Evolutionary conservation across 352 stramenopile species (phyloP).

Genomic region (Pythium sukuiense): DNA sequence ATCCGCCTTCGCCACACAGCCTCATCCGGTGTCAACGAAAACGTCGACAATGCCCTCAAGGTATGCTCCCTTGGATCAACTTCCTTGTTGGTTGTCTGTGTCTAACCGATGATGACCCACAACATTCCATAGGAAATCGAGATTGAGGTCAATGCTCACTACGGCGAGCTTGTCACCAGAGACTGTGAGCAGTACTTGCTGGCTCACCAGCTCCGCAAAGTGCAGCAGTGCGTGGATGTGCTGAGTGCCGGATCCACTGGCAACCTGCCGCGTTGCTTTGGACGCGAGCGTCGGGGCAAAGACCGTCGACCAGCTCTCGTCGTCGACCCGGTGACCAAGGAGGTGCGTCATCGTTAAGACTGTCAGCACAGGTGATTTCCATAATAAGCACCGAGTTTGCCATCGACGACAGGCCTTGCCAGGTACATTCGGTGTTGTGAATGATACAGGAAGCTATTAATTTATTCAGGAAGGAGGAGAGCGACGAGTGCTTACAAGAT

Average conservation of each 20-base stretch:
- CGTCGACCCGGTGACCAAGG: constrained; percentile 58
- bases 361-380: background rate
- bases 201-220: constrained; percentile 70
- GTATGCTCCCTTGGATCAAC: constrained; percentile 21
- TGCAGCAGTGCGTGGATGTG: constrained; percentile 68
- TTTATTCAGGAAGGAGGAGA: background rate
- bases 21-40: constrained; percentile 17
- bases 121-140: constrained; percentile 60
- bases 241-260: constrained; percentile 33
- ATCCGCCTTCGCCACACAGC: constrained; percentile 55
- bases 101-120: no score
- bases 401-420: no score
- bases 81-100: background rate
- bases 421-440: no score
- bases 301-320: constrained; percentile 70
- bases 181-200: constrained; percentile 51
- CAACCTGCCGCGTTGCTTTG: constrained; percentile 44
- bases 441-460: background rate
- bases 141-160: constrained; percentile 75
- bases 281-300: constrained; percentile 64
- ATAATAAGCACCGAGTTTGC: no score
- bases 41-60: constrained; percentile 61
- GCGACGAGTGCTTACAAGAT: no score
- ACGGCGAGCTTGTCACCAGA: constrained; percentile 52
- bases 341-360: constrained; percentile 59